Evolutionary conservation across 768 basidiomycete genomes (phyloP), one percentile per base, ranked within the genome.

Genomic region (Pulveroboletus sp.): DNA sequence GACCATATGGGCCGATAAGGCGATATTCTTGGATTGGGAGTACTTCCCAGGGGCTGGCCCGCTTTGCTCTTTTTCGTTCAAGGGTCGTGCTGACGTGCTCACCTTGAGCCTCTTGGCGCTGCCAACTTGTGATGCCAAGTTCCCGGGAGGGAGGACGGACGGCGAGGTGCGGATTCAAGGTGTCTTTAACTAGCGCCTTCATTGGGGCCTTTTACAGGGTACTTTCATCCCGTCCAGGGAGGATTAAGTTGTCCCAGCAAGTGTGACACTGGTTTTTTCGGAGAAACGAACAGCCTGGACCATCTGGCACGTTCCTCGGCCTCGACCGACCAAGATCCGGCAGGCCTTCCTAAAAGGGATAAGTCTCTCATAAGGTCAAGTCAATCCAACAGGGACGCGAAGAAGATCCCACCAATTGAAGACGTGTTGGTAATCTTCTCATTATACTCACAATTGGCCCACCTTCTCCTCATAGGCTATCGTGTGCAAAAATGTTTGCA

Each of bases 21-120:
- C 27, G 58, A 46, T 61, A 60, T 60, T 61, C 55, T 53, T 57
- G 55, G 54, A 40, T 21, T 39, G 25, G 27, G 21, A 44, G 40
- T 20, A 5, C 27, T 29, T 21, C 33, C 33, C 19, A 12, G 31
- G 35, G 8, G 8, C 19, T 32, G 39, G 31, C 10, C 7, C 14
- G 16, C 29, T 20, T 13, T 38, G 9, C 8, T n/a, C 27, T 16
- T 35, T 23, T 38, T 37, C 35, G 24, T 48, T 24, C 23, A 23
- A 20, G n/a, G 53, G 40, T 27, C 16, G 16, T 31, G 38, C 51
- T 54, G 45, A 43, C 27, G 27, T 49, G 29, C 42, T 49, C 32
- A 31, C 29, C 25, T 25, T 14, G 46, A 19, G 23, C 14, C 23
- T n/a, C 38, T 42, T 17, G 19, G 34, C 38, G 17, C 21, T 13